These are phyloP conservation scores for Agrocybe praecox DNA, from an alignment of 768 basidiomycete species.

Conservation along the genomic window DNA sequence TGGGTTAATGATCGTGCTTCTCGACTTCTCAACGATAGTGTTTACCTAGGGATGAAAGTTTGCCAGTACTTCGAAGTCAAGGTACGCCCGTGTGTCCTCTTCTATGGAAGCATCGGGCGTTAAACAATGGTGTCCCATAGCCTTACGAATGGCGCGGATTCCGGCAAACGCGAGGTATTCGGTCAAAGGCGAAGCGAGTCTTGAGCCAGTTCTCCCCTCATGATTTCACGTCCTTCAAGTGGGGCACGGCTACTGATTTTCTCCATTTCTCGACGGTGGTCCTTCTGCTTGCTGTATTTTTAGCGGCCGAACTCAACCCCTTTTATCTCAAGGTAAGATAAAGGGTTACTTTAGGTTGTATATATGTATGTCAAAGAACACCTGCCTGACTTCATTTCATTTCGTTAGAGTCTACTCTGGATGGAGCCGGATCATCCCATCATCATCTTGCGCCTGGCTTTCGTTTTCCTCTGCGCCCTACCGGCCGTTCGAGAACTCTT, in stretches of 20 bases:
- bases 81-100: conserved; percentile 38
- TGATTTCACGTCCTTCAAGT: conserved; percentile 87
- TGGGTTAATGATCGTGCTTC: conserved; percentile 9
- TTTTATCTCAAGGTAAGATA: conserved; percentile 80
- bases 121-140: conserved; percentile 36
- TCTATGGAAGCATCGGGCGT: conserved; percentile 10
- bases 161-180: conserved; percentile 73
- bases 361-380: neutral
- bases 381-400: conserved; percentile 7
- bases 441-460: conserved; percentile 69
- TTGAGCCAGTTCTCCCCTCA: conserved; percentile 85
- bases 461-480: conserved; percentile 84
- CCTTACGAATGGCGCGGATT: conserved; percentile 87
- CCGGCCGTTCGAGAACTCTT: conserved; percentile 84
- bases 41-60: conserved; percentile 72
- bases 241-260: conserved; percentile 80
- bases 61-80: conserved; percentile 90
- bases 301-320: conserved; percentile 84
- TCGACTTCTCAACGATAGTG: conserved; percentile 14
- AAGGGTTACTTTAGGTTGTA: neutral
- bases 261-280: conserved; percentile 77
- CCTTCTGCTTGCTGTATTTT: conserved; percentile 72
- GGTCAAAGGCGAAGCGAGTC: conserved; percentile 79
- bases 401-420: conserved; percentile 62
- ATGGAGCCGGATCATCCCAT: conserved; percentile 92